Conservation (phyloP, 1,284 basidiomycete genomes). For the Trichosporon ovoides region DNA sequence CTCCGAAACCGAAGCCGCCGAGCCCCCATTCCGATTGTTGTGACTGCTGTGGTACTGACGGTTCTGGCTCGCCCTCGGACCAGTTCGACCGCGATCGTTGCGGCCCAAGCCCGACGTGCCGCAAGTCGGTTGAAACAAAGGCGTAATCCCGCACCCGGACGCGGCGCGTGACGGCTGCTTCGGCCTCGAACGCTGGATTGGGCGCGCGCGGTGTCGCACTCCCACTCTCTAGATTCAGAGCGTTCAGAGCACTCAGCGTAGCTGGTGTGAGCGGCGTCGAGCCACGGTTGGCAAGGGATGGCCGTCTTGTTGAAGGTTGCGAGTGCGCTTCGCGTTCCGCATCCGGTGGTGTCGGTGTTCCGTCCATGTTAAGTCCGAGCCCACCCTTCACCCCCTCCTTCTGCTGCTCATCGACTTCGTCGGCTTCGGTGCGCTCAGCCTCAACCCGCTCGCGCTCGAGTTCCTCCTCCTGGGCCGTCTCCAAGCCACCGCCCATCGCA, state of each 20-base stretch:
- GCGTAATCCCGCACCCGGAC: constrained; percentile 42
- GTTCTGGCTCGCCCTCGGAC: constrained; percentile 20
- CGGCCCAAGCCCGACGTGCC: constrained; percentile 28
- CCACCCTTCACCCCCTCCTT: background rate
- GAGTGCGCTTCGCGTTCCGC: too few relatives aligned
- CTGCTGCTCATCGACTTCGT: background rate
- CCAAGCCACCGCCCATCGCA: background rate
- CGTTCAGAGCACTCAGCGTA: background rate
- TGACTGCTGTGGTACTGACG: background rate
- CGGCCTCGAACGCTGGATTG: background rate
- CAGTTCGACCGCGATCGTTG: constrained; percentile 16
- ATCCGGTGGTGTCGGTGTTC: background rate
- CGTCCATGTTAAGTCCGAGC: background rate
- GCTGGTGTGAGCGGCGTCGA: background rate
- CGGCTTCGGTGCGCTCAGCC: too few relatives aligned
- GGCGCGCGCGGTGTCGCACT: background rate
- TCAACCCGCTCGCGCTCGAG: too few relatives aligned
- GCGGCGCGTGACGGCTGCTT: constrained; percentile 13
- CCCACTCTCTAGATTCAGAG: background rate
- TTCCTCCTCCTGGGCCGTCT: background rate
- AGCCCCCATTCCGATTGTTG: constrained; percentile 16
- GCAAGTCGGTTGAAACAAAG: constrained; percentile 30
- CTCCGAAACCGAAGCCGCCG: constrained; percentile 17
- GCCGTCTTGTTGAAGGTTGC: too few relatives aligned
- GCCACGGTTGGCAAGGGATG: too few relatives aligned